phyloP scores from a whole-genome alignment of 768 basidiomycete species.

The Tulasnella calospora region DNA sequence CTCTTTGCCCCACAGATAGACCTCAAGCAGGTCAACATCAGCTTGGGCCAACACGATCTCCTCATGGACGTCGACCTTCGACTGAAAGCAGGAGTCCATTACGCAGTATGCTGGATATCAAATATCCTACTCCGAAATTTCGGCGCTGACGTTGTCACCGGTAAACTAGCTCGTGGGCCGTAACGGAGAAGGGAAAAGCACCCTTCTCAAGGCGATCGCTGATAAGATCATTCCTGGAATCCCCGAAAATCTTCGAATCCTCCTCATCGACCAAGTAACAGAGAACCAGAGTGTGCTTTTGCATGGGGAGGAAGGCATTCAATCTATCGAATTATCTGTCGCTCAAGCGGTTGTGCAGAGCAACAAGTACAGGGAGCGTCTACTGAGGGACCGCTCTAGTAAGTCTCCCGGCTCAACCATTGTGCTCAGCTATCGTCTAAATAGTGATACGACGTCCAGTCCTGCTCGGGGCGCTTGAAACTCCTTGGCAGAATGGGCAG shows the following conservation, averaged over 20 bases:
- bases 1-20: slow-evolving; percentile 41
- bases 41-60: slow-evolving; percentile 50
- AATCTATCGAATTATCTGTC: slow-evolving; percentile 34
- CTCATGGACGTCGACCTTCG: slow-evolving; percentile 50
- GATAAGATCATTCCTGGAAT: slow-evolving; percentile 49
- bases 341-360: slow-evolving; percentile 46
- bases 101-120: slow-evolving; percentile 25
- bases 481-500: slow-evolving; percentile 16
- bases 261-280: slow-evolving; percentile 45
- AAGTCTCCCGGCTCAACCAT: neutral
- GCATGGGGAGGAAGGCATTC: slow-evolving; percentile 21
- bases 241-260: slow-evolving; percentile 42
- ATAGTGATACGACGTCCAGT: slow-evolving; percentile 20
- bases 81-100: slow-evolving; percentile 41
- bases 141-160: neutral
- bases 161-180: slow-evolving; percentile 39
- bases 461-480: slow-evolving; percentile 32
- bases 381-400: neutral
- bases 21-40: slow-evolving; percentile 49
- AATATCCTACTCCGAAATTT: neutral
- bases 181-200: slow-evolving; percentile 57
- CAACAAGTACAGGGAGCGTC: slow-evolving; percentile 37
- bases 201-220: slow-evolving; percentile 46
- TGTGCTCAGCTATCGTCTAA: neutral
- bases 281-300: slow-evolving; percentile 30